These are phyloP conservation scores for Nicotiana tomentosiformis DNA, from an alignment of 257 asterid species.

Conservation along the genomic window DNA sequence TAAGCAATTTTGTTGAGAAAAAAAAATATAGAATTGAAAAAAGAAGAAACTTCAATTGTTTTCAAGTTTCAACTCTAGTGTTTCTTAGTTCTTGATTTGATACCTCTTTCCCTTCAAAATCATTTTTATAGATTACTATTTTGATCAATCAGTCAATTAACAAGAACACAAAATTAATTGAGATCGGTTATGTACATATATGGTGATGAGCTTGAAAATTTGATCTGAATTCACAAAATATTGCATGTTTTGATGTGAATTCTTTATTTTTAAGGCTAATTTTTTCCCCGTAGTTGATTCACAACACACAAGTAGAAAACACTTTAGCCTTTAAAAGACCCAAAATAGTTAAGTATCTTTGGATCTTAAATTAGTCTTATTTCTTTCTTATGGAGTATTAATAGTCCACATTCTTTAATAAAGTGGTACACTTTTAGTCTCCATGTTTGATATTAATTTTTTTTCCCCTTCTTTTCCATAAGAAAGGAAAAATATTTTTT, in stretches of 20 bases:
- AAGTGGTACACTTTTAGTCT: too few species aligned
- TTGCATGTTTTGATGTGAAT: neutral
- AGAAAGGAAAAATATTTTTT: too few species aligned
- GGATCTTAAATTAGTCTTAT: too few species aligned
- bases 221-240: neutral
- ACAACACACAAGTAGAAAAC: neutral
- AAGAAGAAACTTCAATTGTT: neutral
- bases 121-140: neutral
- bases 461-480: too few species aligned
- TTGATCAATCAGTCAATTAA: neutral
- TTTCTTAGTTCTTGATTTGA: constrained; percentile 25
- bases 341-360: too few species aligned
- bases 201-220: neutral
- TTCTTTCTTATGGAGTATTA: too few species aligned
- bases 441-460: too few species aligned
- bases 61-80: neutral
- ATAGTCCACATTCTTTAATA: too few species aligned
- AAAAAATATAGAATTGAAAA: constrained; percentile 7
- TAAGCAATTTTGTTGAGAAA: constrained; percentile 42
- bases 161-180: neutral
- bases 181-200: neutral
- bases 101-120: neutral
- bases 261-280: neutral
- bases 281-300: neutral
- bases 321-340: neutral